Percentiles rank a stretch among this genome's conserved stretches.
Evolutionary conservation across 2,329 filamentous ascomycete species (phyloP).

Genomic region (Chrysoporthe deuterocubensis): DNA sequence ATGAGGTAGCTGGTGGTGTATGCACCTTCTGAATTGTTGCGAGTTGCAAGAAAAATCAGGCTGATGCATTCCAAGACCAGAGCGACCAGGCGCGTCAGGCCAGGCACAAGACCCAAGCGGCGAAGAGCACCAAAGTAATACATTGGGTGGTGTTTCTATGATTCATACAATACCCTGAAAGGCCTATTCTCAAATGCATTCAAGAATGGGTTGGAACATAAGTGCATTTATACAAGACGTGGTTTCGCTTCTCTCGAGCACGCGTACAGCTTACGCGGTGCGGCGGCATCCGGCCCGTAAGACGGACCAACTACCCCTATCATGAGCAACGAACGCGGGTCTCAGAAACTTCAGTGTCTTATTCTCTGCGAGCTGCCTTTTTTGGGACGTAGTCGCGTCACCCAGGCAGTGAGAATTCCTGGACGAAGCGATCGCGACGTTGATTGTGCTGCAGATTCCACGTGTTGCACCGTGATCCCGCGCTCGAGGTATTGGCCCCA

Average conservation of each 20-base stretch:
- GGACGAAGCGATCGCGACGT: not conserved
- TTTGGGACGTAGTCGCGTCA: not conserved
- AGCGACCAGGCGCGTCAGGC: slow-evolving; percentile 16
- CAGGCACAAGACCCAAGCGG: slow-evolving; percentile 17
- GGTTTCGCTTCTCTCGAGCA: not conserved
- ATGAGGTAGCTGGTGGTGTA: slow-evolving; percentile 27
- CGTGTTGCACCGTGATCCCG: not conserved
- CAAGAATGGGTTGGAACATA: too few species aligned
- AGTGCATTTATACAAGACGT: not conserved
- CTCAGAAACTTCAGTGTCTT: not conserved
- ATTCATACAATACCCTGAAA: too few species aligned
- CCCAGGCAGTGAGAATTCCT: not conserved
- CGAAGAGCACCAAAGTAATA: slow-evolving; percentile 12
- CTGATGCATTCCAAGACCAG: slow-evolving; percentile 21
- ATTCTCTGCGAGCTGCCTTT: not conserved
- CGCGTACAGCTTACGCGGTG: slow-evolving; percentile 8
- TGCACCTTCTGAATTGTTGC: not conserved
- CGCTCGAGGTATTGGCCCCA: not conserved
- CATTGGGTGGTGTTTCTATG: slow-evolving; percentile 5
- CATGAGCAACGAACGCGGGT: not conserved
- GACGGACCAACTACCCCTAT: slow-evolving; percentile 15
- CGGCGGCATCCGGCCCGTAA: not conserved
- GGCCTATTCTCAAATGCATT: not conserved
- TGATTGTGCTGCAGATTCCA: not conserved
- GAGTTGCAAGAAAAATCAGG: slow-evolving; percentile 8